A percentile compares a stretch with the other conserved stretches of the same genome.
These are phyloP conservation scores for Aspergillus sergii DNA, from an alignment of 2,329 filamentous ascomycete species.

Conservation along the genomic window DNA sequence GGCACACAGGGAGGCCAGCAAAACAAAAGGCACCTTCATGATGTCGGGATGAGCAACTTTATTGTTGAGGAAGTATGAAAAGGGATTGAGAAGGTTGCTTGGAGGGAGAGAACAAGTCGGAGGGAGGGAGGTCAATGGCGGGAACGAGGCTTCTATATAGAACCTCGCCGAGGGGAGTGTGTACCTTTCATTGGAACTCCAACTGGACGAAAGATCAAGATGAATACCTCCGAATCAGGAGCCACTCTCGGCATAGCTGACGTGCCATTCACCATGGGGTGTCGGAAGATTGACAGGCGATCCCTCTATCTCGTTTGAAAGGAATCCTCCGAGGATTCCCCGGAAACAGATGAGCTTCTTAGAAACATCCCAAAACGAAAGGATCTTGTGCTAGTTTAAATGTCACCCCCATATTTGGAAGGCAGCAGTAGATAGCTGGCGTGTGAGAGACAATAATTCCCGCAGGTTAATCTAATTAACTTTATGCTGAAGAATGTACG, in stretches of 20 bases:
- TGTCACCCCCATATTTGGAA: not conserved
- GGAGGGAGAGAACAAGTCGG: not conserved
- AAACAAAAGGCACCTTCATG: conserved; percentile 7
- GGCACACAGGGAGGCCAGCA: conserved; percentile 3
- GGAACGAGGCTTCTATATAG: conserved; percentile 3
- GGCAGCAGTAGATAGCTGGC: no score
- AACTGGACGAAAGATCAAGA: not conserved
- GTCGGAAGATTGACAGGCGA: not conserved
- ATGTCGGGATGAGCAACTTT: not conserved
- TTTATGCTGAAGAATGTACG: not conserved
- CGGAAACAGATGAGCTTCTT: not conserved
- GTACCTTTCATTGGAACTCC: no score
- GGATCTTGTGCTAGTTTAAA: not conserved
- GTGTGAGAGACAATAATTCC: not conserved
- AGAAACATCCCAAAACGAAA: not conserved
- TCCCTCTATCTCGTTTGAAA: not conserved
- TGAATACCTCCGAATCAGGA: not conserved
- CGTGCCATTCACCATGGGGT: conserved; percentile 1
- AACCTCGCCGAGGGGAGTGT: not conserved
- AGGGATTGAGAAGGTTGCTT: not conserved
- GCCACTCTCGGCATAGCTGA: not conserved
- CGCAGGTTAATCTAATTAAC: not conserved
- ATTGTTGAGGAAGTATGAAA: not conserved
- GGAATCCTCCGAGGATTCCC: not conserved
- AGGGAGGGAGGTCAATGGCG: not conserved